Evolutionary conservation across 768 basidiomycete species (phyloP).

Genomic region (Leccinum rimulosum): DNA sequence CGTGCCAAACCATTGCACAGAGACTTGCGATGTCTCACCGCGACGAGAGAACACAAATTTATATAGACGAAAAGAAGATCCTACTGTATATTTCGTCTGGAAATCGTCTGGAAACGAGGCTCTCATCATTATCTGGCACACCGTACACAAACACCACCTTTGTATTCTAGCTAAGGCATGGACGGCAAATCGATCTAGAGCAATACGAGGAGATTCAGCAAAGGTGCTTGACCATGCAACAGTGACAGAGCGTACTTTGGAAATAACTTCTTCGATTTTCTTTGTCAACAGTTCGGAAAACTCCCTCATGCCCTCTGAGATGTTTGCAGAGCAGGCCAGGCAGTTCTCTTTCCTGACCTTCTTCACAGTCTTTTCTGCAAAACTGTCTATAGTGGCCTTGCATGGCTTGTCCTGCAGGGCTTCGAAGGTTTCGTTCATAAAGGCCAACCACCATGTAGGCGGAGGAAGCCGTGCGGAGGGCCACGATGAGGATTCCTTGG

Average conservation of each 20-base stretch:
- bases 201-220: neutral
- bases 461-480: neutral
- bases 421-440: constrained; percentile 12
- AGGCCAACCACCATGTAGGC: constrained; percentile 22
- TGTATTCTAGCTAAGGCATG: neutral
- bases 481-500: neutral
- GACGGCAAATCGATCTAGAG: neutral
- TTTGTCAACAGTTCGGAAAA: neutral
- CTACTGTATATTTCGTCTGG: neutral
- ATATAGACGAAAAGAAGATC: neutral
- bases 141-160: neutral
- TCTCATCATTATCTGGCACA: neutral
- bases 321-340: neutral
- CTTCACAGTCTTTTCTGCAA: neutral
- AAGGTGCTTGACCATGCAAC: neutral
- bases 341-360: neutral
- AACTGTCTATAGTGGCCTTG: constrained; percentile 1
- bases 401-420: constrained; percentile 20
- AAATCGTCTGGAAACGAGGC: neutral
- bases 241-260: constrained; percentile 3
- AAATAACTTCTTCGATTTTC: constrained; percentile 11
- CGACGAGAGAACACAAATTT: neutral
- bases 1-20: neutral
- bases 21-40: no score
- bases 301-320: constrained; percentile 10